Evolutionary conservation across 2,329 filamentous ascomycete species (phyloP).

Genomic region (Penicillium hesseltinei): DNA sequence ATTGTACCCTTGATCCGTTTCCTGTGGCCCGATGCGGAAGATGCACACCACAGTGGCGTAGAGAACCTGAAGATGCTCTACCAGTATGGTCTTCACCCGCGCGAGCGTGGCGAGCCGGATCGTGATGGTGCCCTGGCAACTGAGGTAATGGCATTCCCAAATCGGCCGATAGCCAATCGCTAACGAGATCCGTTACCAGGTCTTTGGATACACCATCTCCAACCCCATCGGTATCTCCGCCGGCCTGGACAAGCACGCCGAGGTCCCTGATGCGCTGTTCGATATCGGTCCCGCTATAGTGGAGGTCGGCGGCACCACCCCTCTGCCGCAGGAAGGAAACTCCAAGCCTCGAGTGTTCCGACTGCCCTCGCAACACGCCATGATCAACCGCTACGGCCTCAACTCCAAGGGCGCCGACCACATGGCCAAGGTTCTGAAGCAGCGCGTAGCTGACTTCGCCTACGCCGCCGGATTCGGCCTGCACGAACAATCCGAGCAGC

Average conservation of each 20-base stretch:
- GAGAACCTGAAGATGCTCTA: conserved; percentile 69
- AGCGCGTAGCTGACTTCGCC: conserved; percentile 75
- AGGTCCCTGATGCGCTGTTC: conserved; percentile 81
- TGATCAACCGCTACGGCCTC: conserved; percentile 95
- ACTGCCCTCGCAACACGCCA: conserved; percentile 74
- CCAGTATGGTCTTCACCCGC: conserved; percentile 71
- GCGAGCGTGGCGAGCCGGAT: conserved; percentile 69
- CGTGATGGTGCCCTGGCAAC: conserved; percentile 54
- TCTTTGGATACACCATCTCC: conserved; percentile 73
- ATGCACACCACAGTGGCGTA: conserved; percentile 83
- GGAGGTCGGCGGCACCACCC: conserved; percentile 88
- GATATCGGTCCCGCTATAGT: conserved; percentile 82
- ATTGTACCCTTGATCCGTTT: conserved; percentile 50
- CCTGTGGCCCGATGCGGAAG: conserved; percentile 60
- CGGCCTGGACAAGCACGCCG: conserved; percentile 90
- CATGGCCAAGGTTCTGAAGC: conserved; percentile 74
- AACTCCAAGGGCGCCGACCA: conserved; percentile 88
- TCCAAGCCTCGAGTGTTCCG: conserved; percentile 85
- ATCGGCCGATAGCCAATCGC: background rate
- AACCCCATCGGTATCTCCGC: conserved; percentile 96
- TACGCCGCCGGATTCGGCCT: conserved; percentile 65
- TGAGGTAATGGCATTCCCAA: conserved; percentile 34
- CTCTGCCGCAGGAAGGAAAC: conserved; percentile 84
- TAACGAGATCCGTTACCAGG: conserved; percentile 33
- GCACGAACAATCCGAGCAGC: conserved; percentile 62